Base-by-base conservation (phyloP, 1,139 yeast species). In the Pichia sp. region DNA sequence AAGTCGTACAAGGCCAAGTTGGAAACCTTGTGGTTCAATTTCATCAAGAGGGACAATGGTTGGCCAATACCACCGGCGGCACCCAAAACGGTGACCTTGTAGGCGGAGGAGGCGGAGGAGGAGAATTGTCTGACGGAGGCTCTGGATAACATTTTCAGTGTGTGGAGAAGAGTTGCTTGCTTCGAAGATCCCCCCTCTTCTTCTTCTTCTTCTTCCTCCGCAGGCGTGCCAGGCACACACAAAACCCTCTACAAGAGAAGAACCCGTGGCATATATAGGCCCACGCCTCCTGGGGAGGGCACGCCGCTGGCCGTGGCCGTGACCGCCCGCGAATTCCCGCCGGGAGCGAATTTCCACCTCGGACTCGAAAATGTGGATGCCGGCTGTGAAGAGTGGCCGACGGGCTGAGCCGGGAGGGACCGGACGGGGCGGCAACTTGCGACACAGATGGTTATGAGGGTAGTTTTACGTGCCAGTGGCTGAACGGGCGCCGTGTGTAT, bases 41-140 rank as follows among this genome's bases (percentile, higher is more conserved):
- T 93, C 74, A 91, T 76, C 66, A 93, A 79, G 61, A 93, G 79
- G 47, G 98, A 91, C 66, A 93, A 78, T 59, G 99, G 99, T 78
- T 93, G 99, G 62, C 99, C 99, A 70, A 93, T 93, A 74, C 99
- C 99, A 74, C 99, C 98, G 63, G 91, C 90, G 64, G 96, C 98
- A 72, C 97, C 97, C 63, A 87, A 79, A 64, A 90, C 96, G 68
- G 96, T 80, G 58, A 90, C 96, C 73, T 85, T 85, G 78, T 84
- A 85, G 61, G 85, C 83, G 60, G 78, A 70, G 56, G 82, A 66
- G 57, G 86, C 75, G 47, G 88, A 70, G 51, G 90, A 76, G 44
- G 86, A 79, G 74, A 87, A 86, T 57, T 84, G 84, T 64, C 70
- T 66, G 45, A 58, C 51, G 28, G 67, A 58, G 50, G 61, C 39